Percentiles rank a stretch among this genome's conserved stretches.
These are phyloP conservation scores for Penicillium freii DNA, from an alignment of 2,329 filamentous ascomycete genomes.

Conservation along the genomic window DNA sequence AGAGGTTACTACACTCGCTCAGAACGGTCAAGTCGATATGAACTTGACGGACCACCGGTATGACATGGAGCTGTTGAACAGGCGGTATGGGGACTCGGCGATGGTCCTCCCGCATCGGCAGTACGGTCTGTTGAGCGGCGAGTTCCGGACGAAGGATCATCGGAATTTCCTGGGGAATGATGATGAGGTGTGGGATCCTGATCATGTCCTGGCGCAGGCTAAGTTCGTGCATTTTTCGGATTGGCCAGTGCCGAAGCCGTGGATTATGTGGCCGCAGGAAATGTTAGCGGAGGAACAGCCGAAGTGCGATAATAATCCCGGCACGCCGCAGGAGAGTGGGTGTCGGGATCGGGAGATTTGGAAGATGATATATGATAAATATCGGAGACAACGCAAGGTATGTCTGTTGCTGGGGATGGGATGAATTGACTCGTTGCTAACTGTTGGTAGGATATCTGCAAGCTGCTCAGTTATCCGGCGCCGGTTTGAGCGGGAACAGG, in stretches of 20 bases:
- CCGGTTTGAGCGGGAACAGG: conserved; percentile 27
- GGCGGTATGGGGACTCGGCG: conserved; percentile 58
- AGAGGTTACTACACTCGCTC: conserved; percentile 26
- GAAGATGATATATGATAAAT: conserved; percentile 40
- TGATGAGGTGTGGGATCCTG: conserved; percentile 59
- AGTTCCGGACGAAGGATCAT: conserved; percentile 60
- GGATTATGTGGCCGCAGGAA: conserved; percentile 47
- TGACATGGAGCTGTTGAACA: conserved; percentile 68
- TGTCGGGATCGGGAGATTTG: conserved; percentile 40
- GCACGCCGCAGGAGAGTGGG: conserved; percentile 37
- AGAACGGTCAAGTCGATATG: conserved; percentile 29
- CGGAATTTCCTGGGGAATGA: conserved; percentile 50
- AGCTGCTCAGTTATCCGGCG: conserved; percentile 39
- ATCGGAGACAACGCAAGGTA: conserved; percentile 35
- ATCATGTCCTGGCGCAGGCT: conserved; percentile 56
- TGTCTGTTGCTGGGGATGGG: neutral
- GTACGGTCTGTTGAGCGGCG: conserved; percentile 61
- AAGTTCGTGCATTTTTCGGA: conserved; percentile 71
- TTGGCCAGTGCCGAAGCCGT: conserved; percentile 67
- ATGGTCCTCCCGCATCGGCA: conserved; percentile 63
- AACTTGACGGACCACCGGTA: conserved; percentile 38
- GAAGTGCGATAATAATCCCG: conserved; percentile 35
- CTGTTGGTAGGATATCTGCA: conserved; percentile 31
- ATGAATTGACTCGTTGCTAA: conserved; percentile 2
- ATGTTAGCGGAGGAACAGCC: conserved; percentile 34